These are phyloP conservation scores for Chenopodium formosanum DNA, from an alignment of 148 eudicot species.

Conservation along the genomic window DNA sequence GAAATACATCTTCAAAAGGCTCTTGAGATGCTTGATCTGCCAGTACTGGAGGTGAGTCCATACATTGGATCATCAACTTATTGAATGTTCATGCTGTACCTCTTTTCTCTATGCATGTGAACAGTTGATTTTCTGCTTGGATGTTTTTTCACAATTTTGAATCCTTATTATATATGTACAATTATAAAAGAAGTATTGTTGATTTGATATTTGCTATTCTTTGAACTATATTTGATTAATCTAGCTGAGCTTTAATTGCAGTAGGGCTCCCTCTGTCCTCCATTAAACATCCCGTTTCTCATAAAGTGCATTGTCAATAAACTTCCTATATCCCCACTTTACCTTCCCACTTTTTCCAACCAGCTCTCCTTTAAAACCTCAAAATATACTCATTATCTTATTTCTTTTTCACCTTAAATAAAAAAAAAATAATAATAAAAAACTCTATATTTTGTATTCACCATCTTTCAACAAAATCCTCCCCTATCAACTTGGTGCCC, in stretches of 20 bases:
- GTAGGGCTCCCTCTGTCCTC: too few species aligned
- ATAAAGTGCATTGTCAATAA: too few species aligned
- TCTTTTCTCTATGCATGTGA: not conserved
- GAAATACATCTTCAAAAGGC: conserved; percentile 49
- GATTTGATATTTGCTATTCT: not conserved
- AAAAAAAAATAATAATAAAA: too few species aligned
- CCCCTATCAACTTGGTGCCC: too few species aligned
- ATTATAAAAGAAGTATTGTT: not conserved
- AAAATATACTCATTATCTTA: too few species aligned
- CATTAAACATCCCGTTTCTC: too few species aligned
- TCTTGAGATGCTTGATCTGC: conserved; percentile 43
- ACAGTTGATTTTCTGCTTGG: not conserved
- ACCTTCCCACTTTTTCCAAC: too few species aligned
- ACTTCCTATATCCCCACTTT: too few species aligned
- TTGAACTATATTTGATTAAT: not conserved
- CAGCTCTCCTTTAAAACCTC: too few species aligned
- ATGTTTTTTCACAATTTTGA: not conserved
- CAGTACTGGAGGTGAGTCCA: conserved; percentile 56
- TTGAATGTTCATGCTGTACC: not conserved
- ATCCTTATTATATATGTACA: not conserved
- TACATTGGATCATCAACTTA: not conserved
- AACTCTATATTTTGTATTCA: too few species aligned
- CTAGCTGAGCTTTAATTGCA: not conserved
- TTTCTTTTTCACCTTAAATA: too few species aligned
- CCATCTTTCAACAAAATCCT: too few species aligned